Evolutionary conservation across 805 yeast species (phyloP).

Genomic region (Kazachstania taianensis): DNA sequence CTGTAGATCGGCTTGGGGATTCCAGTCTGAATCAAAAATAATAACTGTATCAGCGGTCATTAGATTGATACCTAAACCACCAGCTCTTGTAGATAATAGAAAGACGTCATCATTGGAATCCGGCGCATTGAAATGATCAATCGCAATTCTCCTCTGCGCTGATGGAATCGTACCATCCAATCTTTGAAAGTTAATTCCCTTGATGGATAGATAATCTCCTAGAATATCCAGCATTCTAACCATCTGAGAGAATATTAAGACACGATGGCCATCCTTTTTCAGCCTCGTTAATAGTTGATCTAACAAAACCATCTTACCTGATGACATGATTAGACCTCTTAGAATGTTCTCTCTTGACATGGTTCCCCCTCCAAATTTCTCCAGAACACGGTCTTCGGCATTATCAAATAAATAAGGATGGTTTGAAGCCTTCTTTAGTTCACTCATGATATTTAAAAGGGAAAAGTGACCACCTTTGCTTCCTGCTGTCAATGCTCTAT

Average conservation of each 20-base stretch:
- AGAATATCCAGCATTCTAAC: slow-evolving; percentile 90
- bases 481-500: slow-evolving; percentile 83
- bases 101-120: slow-evolving; percentile 88
- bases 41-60: slow-evolving; percentile 99
- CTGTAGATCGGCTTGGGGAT: slow-evolving; percentile 97
- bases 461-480: slow-evolving; percentile 70
- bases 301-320: slow-evolving; percentile 94
- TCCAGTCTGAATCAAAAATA: slow-evolving; percentile 98
- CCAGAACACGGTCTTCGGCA: slow-evolving; percentile 75
- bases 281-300: slow-evolving; percentile 81
- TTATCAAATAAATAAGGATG: slow-evolving; percentile 93
- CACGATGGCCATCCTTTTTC: slow-evolving; percentile 91
- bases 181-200: slow-evolving; percentile 83
- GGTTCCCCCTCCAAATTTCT: slow-evolving; percentile 48
- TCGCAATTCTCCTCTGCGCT: slow-evolving; percentile 83
- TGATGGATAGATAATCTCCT: slow-evolving; percentile 83
- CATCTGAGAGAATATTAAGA: slow-evolving; percentile 92
- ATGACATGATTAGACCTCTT: slow-evolving; percentile 90
- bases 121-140: slow-evolving; percentile 93
- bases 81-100: slow-evolving; percentile 89
- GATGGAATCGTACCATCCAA: slow-evolving; percentile 96
- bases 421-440: slow-evolving; percentile 90
- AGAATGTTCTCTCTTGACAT: slow-evolving; percentile 68
- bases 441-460: slow-evolving; percentile 84
- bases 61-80: slow-evolving; percentile 94